Evolutionary conservation across 208 protist species (phyloP).

Genomic region (Leishmania amazonensis): DNA sequence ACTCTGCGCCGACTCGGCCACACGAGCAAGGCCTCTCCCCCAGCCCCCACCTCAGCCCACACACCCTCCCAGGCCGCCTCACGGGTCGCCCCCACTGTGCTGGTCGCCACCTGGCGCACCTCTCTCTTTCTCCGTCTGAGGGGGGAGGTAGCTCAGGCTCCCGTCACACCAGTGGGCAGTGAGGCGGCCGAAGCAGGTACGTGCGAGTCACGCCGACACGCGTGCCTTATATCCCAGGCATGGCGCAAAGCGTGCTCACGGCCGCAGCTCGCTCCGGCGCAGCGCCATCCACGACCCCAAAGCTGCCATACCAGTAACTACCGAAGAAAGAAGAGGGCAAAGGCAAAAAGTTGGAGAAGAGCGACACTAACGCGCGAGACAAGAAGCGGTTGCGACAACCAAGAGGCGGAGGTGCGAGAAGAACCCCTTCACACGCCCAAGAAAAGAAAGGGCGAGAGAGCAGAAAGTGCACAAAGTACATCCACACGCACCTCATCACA

Average conservation of each 20-base stretch:
- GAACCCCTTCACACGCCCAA: not conserved
- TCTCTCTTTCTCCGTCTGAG: not conserved
- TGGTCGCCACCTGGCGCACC: not conserved
- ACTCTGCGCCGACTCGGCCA: too few relatives aligned
- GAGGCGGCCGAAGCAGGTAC: too few relatives aligned
- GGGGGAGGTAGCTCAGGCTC: not conserved
- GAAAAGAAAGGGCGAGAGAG: not conserved
- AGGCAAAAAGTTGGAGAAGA: not conserved
- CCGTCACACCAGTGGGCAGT: not conserved
- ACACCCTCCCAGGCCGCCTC: too few relatives aligned
- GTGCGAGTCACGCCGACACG: not conserved
- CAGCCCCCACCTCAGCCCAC: too few relatives aligned
- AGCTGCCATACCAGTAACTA: not conserved
- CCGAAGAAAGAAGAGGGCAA: not conserved
- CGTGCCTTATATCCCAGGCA: not conserved
- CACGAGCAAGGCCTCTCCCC: too few relatives aligned
- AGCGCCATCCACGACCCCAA: not conserved
- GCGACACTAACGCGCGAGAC: not conserved
- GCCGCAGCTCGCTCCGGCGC: not conserved
- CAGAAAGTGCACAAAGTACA: not conserved
- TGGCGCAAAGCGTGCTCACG: not conserved
- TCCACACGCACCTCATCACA: not conserved
- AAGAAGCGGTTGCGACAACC: not conserved
- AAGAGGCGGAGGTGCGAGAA: not conserved
- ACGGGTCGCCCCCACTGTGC: too few relatives aligned